Conservation (phyloP, 495 filamentous ascomycete genomes). For the Hypoxylon perforatum region DNA sequence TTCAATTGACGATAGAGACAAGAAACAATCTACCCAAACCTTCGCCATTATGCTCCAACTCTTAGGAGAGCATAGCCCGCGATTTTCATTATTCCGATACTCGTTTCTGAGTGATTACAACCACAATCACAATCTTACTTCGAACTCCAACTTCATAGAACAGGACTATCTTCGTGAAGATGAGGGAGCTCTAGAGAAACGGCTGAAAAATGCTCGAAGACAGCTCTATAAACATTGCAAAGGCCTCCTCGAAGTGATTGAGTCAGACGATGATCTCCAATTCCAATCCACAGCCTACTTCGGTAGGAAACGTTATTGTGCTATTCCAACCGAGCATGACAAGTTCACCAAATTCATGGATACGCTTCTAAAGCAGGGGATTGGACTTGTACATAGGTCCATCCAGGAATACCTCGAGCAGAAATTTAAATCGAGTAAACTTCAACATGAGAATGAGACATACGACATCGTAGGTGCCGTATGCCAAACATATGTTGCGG, state of each 20-base stretch:
- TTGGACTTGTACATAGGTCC: background rate
- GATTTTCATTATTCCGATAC: background rate
- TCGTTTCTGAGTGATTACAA: background rate
- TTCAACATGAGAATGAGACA: no score
- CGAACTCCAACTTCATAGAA: background rate
- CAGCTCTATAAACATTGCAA: background rate
- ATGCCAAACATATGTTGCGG: background rate
- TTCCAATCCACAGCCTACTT: no score
- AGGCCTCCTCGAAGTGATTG: background rate
- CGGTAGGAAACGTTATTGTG: no score
- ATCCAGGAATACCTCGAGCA: background rate
- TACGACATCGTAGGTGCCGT: background rate
- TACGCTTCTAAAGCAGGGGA: background rate
- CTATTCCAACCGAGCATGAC: no score
- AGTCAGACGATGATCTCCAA: background rate
- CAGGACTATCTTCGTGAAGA: background rate
- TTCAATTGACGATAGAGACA: conserved; percentile 3
- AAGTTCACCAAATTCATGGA: no score
- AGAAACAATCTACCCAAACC: conserved; percentile 2
- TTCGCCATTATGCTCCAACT: background rate
- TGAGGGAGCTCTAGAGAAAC: background rate
- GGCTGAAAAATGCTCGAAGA: background rate
- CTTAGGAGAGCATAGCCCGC: background rate
- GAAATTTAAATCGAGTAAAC: no score
- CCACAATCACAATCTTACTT: background rate